Evolutionary conservation across 768 basidiomycete species (phyloP), one percentile per base, ranked within the genome.

Genomic region (Hygrocybe punicea): DNA sequence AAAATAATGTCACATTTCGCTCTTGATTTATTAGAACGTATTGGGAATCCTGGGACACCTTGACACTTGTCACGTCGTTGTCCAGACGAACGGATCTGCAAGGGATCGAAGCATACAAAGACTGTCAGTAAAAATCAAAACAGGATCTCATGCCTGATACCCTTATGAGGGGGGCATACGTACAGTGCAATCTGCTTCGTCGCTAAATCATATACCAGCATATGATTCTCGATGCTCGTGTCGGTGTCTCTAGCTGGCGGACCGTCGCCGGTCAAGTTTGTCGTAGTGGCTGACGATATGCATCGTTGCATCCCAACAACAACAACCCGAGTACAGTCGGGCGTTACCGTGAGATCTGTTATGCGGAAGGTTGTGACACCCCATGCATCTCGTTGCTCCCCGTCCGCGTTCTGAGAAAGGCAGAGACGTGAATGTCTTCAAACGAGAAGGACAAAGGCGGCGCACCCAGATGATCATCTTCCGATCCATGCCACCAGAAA

Each of bases 41-140:
- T 59, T 84, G 86, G 33, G 93, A 95, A 73, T 98, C 88, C 53
- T 81, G 78, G 14, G 94, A 92, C 35, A 95, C 78, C 70, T 86
- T 88, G 63, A 97, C 85, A 69, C 91, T 93, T 29, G 93, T 94
- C 45, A 94, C 76, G 68, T 95, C 93, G 24, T 88, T 89, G 44
- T 85, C 84, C 62, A 89, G 71, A 34, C 78, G 78, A 57, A 84
- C 79, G 39, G 85, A 84, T 65, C 88, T 90, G 40, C 17, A 16
- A 51, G 62, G 55, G 59, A 52, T n/a, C n/a, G n/a, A n/a, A n/a
- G n/a, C n/a, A 67, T 58, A 56, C 64, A 16, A 65, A 58, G 51
- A 53, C 51, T 42, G 47, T 39, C 59, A 50, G 24, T 47, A 60
- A 53, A 29, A 44, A n/a, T n/a, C n/a, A n/a, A n/a, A n/a, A n/a